A percentile compares a stretch with the other conserved stretches of the same genome.
Evolutionary conservation across 192 early-diverging fungal species (phyloP).

Genomic region (Podila minutissima): DNA sequence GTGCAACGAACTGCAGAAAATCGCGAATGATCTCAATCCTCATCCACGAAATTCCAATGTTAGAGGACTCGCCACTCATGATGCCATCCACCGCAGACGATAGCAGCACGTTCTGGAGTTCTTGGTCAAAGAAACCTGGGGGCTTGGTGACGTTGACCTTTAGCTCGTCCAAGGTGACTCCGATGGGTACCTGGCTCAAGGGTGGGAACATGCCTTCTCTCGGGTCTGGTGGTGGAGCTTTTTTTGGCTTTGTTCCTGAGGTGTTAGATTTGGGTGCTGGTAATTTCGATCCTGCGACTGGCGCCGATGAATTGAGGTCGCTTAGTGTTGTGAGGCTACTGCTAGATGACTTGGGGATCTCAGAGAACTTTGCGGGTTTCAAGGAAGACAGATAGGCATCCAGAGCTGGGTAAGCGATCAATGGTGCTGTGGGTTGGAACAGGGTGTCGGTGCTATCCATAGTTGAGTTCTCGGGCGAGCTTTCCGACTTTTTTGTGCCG

Average conservation of each 20-base stretch:
- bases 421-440: constrained; percentile 34
- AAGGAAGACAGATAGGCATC: constrained; percentile 44
- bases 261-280: neutral
- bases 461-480: constrained; percentile 15
- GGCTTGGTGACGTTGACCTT: constrained; percentile 48
- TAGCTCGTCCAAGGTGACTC: constrained; percentile 39
- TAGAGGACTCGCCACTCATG: constrained; percentile 36
- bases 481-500: constrained; percentile 26
- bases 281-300: neutral
- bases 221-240: constrained; percentile 14
- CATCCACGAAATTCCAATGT: constrained; percentile 45
- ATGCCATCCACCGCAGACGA: constrained; percentile 47
- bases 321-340: neutral
- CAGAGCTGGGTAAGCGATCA: constrained; percentile 34
- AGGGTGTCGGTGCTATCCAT: constrained; percentile 25
- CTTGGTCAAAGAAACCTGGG: constrained; percentile 39
- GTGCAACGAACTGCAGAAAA: constrained; percentile 50
- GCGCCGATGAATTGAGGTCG: neutral
- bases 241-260: constrained; percentile 13
- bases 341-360: neutral
- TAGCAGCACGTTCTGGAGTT: constrained; percentile 46
- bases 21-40: constrained; percentile 54
- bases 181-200: constrained; percentile 32
- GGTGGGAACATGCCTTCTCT: constrained; percentile 51
- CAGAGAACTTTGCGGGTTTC: constrained; percentile 20